Base-by-base conservation (phyloP, 2,329 filamentous ascomycete species). In the Claviceps citrina region DNA sequence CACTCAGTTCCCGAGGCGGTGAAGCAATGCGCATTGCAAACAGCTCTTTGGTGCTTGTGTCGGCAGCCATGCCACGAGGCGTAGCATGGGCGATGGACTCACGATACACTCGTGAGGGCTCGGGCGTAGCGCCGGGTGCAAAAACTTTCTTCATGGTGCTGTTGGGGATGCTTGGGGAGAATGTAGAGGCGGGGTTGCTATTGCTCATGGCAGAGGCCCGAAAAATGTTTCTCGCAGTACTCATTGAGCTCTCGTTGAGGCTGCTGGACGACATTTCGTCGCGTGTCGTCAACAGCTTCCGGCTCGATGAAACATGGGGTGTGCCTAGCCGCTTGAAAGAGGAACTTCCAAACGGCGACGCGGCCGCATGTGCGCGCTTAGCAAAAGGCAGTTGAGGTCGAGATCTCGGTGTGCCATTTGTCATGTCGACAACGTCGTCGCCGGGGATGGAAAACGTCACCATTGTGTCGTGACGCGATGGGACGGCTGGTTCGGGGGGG, bases 1-100 rank as follows among this genome's bases (percentile, higher is more conserved):
- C 73, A 12, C 67, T 71, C 24, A 76, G 60, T 43, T 72, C 66
- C 8, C 65, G 62, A 38, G 72, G 71, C 0, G 73, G 73, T 15
- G 69, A 70, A 19, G 69, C 62, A 43, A 77, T 77, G 48, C 70
- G 69, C 70, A 75, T 70, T 22, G 63, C 55, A 49, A 77, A 77
- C 13, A 71, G 62, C 33, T 75, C 68, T 44, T 64, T 65, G 15
- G 67, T 64, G 2, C 62, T 54, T 5, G 65, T 61, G 51, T 65
- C 67, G 20, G 66, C 59, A 46, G 66, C 61, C 61, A 75, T 61
- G 41, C 67, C 68, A 28, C 65, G 65, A 18, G 66, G 62, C 5
- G 62, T 65, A 38, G 62, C 61, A 50, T 72, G 66, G 24, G 63
- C 61, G 2, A 62, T 65, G 1, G 61, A 62, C 42, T 64, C 64